A percentile compares a stretch with the other conserved stretches of the same genome.
Evolutionary conservation across 1,284 basidiomycete species (phyloP).

Genomic region (Trichosporon asahii): DNA sequence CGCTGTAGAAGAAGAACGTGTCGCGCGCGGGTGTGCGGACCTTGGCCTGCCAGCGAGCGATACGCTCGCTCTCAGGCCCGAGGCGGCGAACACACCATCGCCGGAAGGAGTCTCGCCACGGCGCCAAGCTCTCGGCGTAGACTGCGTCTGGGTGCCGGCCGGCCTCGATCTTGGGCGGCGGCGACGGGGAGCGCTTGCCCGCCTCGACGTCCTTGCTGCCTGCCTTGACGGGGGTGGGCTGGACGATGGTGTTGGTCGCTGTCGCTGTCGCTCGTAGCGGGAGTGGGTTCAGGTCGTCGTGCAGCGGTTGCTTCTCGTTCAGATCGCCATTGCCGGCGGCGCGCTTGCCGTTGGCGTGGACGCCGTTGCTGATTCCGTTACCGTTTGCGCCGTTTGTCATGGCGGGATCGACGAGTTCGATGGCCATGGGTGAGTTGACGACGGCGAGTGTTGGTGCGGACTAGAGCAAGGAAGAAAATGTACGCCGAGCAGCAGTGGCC

Average conservation of each 20-base stretch:
- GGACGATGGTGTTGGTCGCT: neutral
- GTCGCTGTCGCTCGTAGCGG: neutral
- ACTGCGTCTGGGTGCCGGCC: constrained; percentile 54
- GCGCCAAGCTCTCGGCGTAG: constrained; percentile 63
- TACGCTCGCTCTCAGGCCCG: constrained; percentile 62
- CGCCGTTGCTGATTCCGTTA: neutral
- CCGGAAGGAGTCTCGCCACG: constrained; percentile 68
- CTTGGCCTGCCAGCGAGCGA: constrained; percentile 69
- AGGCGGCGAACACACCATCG: constrained; percentile 61
- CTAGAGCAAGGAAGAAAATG: neutral
- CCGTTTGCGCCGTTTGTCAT: neutral
- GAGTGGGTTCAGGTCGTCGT: neutral
- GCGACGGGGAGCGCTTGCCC: neutral
- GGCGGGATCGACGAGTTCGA: neutral
- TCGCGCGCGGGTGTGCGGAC: constrained; percentile 69
- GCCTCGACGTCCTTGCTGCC: neutral
- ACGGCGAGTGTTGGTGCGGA: neutral
- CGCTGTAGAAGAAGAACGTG: constrained; percentile 84
- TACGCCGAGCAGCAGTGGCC: neutral
- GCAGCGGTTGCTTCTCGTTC: neutral
- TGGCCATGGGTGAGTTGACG: neutral
- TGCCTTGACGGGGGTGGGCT: neutral
- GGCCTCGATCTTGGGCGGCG: constrained; percentile 27
- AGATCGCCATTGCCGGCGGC: neutral
- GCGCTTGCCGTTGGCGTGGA: neutral